phyloP scores from a whole-genome alignment of 1,284 basidiomycete species.

The Xanthoconium separans region DNA sequence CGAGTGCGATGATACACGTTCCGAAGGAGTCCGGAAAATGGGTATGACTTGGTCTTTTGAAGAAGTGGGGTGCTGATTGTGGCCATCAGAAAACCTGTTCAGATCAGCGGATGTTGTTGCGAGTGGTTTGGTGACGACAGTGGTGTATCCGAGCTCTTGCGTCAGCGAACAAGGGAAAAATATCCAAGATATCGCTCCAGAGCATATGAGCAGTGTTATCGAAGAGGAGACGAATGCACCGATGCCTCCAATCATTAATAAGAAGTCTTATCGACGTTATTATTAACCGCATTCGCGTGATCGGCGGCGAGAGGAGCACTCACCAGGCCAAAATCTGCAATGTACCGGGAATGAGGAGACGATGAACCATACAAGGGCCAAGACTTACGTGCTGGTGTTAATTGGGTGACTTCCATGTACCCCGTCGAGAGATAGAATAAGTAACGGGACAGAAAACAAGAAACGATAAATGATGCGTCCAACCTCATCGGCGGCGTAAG shows the following conservation, averaged over 20 bases:
- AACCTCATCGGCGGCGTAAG: slow-evolving; percentile 37
- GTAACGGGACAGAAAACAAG: slow-evolving; percentile 62
- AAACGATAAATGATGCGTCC: slow-evolving; percentile 69
- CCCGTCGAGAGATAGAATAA: slow-evolving; percentile 63
- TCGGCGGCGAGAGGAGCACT: slow-evolving; percentile 10
- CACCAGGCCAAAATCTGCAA: slow-evolving; percentile 50
- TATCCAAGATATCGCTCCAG: slow-evolving; percentile 40
- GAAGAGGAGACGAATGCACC: slow-evolving; percentile 73
- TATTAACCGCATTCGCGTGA: background rate
- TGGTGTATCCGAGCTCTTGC: slow-evolving; percentile 58
- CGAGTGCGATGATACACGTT: slow-evolving; percentile 17
- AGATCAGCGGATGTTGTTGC: slow-evolving; percentile 13
- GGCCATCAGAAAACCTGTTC: background rate
- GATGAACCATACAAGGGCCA: background rate
- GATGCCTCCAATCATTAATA: slow-evolving; percentile 64
- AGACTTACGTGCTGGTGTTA: slow-evolving; percentile 53
- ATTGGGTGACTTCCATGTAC: slow-evolving; percentile 48
- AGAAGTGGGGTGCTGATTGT: slow-evolving; percentile 14
- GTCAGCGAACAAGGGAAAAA: slow-evolving; percentile 74
- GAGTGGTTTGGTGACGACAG: slow-evolving; percentile 21
- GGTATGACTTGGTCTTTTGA: slow-evolving; percentile 23
- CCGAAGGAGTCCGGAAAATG: slow-evolving; percentile 16
- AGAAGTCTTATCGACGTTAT: slow-evolving; percentile 46
- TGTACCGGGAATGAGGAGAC: slow-evolving; percentile 4
- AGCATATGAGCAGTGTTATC: slow-evolving; percentile 63